Evolutionary conservation across 306 rosid genomes (phyloP).

Genomic region (Argentina anserina): DNA sequence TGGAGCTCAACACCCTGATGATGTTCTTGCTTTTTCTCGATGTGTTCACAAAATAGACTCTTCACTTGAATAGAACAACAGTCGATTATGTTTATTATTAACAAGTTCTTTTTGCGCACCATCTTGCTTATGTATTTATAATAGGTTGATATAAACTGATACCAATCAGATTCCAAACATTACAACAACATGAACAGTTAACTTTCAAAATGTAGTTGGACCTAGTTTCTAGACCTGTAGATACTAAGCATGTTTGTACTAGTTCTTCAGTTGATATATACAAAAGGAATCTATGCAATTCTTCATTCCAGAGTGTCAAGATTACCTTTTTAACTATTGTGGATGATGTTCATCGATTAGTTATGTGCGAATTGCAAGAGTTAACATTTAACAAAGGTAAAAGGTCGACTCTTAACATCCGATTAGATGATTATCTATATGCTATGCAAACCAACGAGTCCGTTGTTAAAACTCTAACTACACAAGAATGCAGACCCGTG

Average conservation of each 20-base stretch:
- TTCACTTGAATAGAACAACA: conserved; percentile 18
- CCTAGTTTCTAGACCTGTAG: neutral
- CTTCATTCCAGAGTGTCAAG: too few species aligned
- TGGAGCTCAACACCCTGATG: conserved; percentile 22
- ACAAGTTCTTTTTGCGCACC: neutral
- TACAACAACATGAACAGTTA: neutral
- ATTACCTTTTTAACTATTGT: too few species aligned
- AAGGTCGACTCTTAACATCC: too few species aligned
- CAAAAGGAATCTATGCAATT: neutral
- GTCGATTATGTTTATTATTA: neutral
- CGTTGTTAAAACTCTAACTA: too few species aligned
- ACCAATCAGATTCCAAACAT: neutral
- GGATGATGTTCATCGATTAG: too few species aligned
- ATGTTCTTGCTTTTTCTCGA: conserved; percentile 50
- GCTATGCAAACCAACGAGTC: too few species aligned
- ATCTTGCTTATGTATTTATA: neutral
- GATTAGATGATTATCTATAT: too few species aligned
- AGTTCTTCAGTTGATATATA: too few species aligned
- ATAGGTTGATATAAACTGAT: neutral
- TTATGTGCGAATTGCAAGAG: too few species aligned
- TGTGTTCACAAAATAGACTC: conserved; percentile 34
- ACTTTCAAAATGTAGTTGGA: neutral
- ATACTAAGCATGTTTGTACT: too few species aligned
- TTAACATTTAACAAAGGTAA: too few species aligned
- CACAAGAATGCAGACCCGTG: too few species aligned